Percentiles rank a stretch among this genome's conserved stretches.
Evolutionary conservation across 805 yeast species (phyloP).

Genomic region (Wickerhamiella slavikovae): DNA sequence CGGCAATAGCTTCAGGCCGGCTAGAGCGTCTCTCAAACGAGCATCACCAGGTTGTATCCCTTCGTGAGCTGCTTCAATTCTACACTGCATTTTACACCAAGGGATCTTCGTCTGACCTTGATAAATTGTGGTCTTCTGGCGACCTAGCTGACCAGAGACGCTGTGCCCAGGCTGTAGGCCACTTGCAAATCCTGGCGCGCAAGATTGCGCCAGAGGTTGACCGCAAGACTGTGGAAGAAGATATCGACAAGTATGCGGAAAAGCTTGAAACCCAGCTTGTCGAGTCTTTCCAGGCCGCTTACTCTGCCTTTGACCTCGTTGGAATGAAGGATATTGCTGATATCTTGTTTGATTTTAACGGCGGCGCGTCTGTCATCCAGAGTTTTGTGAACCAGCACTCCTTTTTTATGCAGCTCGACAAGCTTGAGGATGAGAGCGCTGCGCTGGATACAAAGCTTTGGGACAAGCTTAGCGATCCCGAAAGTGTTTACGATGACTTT

Average conservation of each 20-base stretch:
- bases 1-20: slow-evolving; percentile 14
- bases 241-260: slow-evolving; percentile 55
- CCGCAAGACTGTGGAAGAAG: slow-evolving; percentile 15
- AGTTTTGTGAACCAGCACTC: slow-evolving; percentile 66
- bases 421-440: slow-evolving; percentile 15
- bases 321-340: slow-evolving; percentile 57
- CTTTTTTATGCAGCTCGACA: slow-evolving; percentile 33
- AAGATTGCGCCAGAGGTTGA: slow-evolving; percentile 26
- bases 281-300: slow-evolving; percentile 53
- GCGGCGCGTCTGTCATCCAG: slow-evolving; percentile 64
- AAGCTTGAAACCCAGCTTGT: slow-evolving; percentile 53
- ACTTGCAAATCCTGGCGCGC: slow-evolving; percentile 39
- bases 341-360: slow-evolving; percentile 59
- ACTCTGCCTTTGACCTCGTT: slow-evolving; percentile 42
- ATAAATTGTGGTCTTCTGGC: slow-evolving; percentile 29
- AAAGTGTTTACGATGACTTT: slow-evolving; percentile 25
- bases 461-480: slow-evolving; percentile 41
- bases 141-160: slow-evolving; percentile 34
- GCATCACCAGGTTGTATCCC: slow-evolving; percentile 49
- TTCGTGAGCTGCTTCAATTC: slow-evolving; percentile 53
- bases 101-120: slow-evolving; percentile 33
- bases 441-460: slow-evolving; percentile 22
- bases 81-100: slow-evolving; percentile 57
- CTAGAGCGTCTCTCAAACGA: slow-evolving; percentile 29
- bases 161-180: slow-evolving; percentile 51